These are phyloP conservation scores for Rosellinia necatrix DNA, from an alignment of 2,329 filamentous ascomycete species.

Conservation along the genomic window DNA sequence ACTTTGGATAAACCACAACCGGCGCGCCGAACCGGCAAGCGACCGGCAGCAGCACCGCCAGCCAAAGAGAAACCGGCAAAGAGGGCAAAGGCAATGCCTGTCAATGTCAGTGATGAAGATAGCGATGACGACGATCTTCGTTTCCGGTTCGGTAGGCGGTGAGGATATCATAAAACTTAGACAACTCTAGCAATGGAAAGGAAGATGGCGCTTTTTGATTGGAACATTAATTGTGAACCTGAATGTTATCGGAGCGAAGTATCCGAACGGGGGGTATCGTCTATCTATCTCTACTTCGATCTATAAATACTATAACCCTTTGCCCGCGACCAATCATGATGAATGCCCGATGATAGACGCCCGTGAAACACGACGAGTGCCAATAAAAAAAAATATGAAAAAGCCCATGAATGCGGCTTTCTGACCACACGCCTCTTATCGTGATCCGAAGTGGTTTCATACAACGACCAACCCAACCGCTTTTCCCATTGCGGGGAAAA, in stretches of 20 bases:
- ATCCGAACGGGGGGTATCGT: conserved; percentile 15
- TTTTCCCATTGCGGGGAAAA: not conserved
- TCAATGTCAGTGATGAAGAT: conserved; percentile 44
- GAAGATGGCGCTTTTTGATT: not conserved
- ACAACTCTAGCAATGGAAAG: not conserved
- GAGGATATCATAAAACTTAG: conserved; percentile 21
- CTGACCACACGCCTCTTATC: not conserved
- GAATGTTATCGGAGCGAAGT: not conserved
- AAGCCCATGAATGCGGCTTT: too few species aligned
- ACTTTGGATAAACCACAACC: conserved; percentile 31
- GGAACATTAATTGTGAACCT: conserved; percentile 8
- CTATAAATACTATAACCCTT: too few species aligned
- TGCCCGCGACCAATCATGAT: too few species aligned
- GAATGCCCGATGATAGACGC: too few species aligned
- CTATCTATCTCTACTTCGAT: conserved; percentile 12
- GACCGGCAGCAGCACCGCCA: conserved; percentile 40
- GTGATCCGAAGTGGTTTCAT: not conserved
- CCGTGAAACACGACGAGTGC: too few species aligned
- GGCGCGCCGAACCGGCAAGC: conserved; percentile 37
- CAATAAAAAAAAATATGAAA: too few species aligned
- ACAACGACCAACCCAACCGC: too few species aligned
- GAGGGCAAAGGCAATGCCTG: conserved; percentile 37
- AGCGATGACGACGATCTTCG: conserved; percentile 60
- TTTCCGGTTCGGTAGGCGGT: conserved; percentile 60
- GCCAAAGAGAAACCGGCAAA: conserved; percentile 45